Evolutionary conservation across 805 yeast species (phyloP).

Genomic region (Candida coleopterorum): DNA sequence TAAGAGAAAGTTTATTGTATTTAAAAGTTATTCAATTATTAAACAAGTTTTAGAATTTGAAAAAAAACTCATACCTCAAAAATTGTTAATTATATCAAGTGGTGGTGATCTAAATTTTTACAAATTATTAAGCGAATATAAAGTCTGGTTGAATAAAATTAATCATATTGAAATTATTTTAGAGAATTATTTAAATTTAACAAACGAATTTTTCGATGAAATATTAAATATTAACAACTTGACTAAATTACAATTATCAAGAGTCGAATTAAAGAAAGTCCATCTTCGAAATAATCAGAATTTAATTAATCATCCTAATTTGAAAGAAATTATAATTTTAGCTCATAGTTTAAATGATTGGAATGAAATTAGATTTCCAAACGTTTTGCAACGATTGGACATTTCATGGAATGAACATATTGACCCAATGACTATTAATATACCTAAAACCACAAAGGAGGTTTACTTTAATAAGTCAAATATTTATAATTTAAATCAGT

Average conservation of each 20-base stretch:
- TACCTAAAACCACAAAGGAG: conserved; percentile 20
- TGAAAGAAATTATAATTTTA: conserved; percentile 26
- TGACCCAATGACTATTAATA: conserved; percentile 18
- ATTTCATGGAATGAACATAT: conserved; percentile 30
- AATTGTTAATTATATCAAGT: conserved; percentile 19
- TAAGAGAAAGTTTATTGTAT: conserved; percentile 11
- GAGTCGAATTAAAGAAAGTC: conserved; percentile 18
- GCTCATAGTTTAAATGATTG: conserved; percentile 30
- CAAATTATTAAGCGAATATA: conserved; percentile 18
- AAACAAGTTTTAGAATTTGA: conserved; percentile 27
- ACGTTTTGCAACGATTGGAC: conserved; percentile 23
- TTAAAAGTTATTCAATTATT: conserved; percentile 25
- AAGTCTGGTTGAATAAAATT: conserved; percentile 13
- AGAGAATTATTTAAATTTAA: conserved; percentile 22
- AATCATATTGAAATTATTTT: conserved; percentile 23
- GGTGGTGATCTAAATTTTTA: conserved; percentile 28
- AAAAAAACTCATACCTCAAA: conserved; percentile 24
- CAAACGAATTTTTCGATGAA: conserved; percentile 16
- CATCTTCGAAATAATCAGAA: conserved; percentile 1
- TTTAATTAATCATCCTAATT: conserved; percentile 10
- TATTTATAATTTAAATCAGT: conserved; percentile 9
- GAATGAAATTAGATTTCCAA: conserved; percentile 24
- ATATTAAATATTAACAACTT: conserved; percentile 23
- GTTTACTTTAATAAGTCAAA: conserved; percentile 30
- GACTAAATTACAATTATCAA: conserved; percentile 25